phyloP scores from a whole-genome alignment of 1,284 basidiomycete genomes.

The Fomes fomentarius region DNA sequence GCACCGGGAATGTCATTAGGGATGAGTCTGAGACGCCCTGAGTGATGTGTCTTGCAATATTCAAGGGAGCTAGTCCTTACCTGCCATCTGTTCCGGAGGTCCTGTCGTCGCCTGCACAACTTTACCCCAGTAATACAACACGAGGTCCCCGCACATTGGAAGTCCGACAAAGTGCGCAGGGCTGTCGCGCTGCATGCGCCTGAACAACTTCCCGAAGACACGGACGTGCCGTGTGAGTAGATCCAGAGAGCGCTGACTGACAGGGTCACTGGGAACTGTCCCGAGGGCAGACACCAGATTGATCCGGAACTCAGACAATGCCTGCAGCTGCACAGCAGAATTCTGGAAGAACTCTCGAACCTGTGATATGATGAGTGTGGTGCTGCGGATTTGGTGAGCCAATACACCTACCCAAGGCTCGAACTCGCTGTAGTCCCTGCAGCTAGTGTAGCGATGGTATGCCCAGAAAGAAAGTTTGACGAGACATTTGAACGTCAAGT shows the following conservation, averaged over 20 bases:
- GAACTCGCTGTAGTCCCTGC: constrained; percentile 45
- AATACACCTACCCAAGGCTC: constrained; percentile 55
- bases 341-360: constrained; percentile 61
- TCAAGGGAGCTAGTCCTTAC: constrained; percentile 37
- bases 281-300: constrained; percentile 40
- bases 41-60: neutral
- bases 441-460: constrained; percentile 57
- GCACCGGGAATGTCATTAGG: constrained; percentile 67
- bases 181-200: constrained; percentile 69
- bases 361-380: constrained; percentile 38
- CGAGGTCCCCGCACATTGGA: constrained; percentile 64
- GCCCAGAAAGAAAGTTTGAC: constrained; percentile 69
- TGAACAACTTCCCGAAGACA: constrained; percentile 77
- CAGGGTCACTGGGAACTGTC: constrained; percentile 29
- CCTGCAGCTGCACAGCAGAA: constrained; percentile 57
- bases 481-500: constrained; percentile 72
- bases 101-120: constrained; percentile 67
- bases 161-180: constrained; percentile 60
- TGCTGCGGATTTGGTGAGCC: neutral
- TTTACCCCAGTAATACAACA: constrained; percentile 79
- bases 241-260: constrained; percentile 46
- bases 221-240: constrained; percentile 68
- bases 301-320: constrained; percentile 54
- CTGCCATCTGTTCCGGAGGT: constrained; percentile 55
- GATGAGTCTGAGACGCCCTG: constrained; percentile 42